phyloP scores from a whole-genome alignment of 2,329 filamentous ascomycete genomes.

The Penicillium sp. region DNA sequence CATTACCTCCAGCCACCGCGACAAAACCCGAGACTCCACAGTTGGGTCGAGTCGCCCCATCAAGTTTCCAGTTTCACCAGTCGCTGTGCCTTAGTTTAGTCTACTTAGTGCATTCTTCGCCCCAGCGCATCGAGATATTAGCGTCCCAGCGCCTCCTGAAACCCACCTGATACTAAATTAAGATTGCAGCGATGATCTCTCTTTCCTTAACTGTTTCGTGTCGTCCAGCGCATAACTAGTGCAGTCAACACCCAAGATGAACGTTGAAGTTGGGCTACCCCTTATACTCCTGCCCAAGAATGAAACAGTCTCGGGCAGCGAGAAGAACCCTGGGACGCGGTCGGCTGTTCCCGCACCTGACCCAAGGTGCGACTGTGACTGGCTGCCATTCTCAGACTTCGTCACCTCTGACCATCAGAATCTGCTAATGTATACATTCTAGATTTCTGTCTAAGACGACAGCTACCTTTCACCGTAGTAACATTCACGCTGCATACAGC shows the following conservation, averaged over 20 bases:
- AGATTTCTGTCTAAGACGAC: too few relatives aligned
- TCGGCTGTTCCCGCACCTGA: constrained; percentile 15
- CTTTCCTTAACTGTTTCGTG: background rate
- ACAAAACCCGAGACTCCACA: too few relatives aligned
- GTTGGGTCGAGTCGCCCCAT: too few relatives aligned
- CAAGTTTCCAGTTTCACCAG: too few relatives aligned
- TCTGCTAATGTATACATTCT: too few relatives aligned
- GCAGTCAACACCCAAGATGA: background rate
- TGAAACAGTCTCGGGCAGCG: background rate
- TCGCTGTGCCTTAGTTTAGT: background rate
- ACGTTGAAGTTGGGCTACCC: background rate
- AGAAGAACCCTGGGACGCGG: constrained; percentile 7
- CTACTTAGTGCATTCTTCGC: background rate
- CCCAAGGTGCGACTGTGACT: background rate
- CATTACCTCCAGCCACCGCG: too few relatives aligned
- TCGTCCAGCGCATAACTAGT: too few relatives aligned
- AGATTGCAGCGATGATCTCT: background rate
- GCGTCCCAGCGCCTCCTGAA: constrained; percentile 4
- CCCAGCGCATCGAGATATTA: constrained; percentile 1
- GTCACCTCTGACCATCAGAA: too few relatives aligned
- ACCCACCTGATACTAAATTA: background rate
- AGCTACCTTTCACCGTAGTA: too few relatives aligned
- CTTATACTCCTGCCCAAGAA: background rate
- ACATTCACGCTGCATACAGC: too few relatives aligned
- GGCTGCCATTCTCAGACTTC: too few relatives aligned